Evolutionary conservation across 345 rosid genomes (phyloP), one percentile per base, ranked within the genome.

Genomic region (Brassica incana): DNA sequence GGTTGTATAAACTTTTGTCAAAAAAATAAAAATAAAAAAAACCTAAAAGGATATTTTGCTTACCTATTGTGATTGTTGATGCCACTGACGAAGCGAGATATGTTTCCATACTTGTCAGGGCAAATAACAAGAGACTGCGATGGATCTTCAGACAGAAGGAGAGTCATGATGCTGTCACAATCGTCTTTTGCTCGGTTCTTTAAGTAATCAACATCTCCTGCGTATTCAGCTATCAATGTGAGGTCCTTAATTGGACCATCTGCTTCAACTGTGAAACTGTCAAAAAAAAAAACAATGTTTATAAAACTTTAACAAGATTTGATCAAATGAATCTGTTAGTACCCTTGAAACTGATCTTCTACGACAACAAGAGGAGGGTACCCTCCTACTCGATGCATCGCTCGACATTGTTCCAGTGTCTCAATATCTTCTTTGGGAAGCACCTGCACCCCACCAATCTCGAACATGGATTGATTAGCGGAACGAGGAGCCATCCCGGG

Each of bases 121-220:
- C 97, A 94, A 61, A 94, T 92, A 71, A 92, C 93, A 65, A 94
- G 94, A 80, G 89, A 84, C 74, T 83, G 85, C 33, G 86, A 90
- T 70, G 91, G 85, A 71, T 92, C 86, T 58, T 79, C 85, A 54
- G 94, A 86, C 71, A 86, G 75, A 74, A 94, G 93, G 66, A 94
- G 94, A 69, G 98, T 92, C 98, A 94, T 94, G 84, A 92, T 84
- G 84, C 94, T 89, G 79, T 94, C 98, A 71, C 98, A 89, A 69
- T 92, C 97, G 35, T 54, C 60, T 2, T 54, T 54, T 16, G 16
- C 60, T 1, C 60, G 8, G 23, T 54, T 54, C 60, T 54, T 54
- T 16, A 54, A 54, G 60, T 54, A 54, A 16, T 54, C 60, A 54
- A 54, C 60, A 16, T 54, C 60, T 16, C 60, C 60, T 54, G 60